Evolutionary conservation across 1,139 yeast genomes (phyloP).

Genomic region (Pichia sp.): DNA sequence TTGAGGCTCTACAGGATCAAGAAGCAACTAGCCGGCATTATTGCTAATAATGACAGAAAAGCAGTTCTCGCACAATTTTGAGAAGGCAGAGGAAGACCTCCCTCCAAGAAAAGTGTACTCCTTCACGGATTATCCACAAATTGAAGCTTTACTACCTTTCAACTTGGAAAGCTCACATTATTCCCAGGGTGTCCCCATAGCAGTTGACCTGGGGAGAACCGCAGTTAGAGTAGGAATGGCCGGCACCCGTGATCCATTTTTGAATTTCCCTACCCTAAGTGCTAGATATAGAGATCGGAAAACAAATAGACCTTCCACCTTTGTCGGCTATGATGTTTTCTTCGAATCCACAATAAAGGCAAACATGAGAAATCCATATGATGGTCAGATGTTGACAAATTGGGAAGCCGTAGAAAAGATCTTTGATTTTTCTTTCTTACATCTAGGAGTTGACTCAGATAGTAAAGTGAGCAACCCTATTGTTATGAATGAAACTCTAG

Average conservation of each 20-base stretch:
- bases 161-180: constrained; percentile 35
- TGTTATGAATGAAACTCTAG: constrained; percentile 75
- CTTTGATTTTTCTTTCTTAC: constrained; percentile 78
- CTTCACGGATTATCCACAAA: constrained; percentile 39
- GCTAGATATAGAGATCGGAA: constrained; percentile 79
- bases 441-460: constrained; percentile 61
- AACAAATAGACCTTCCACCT: constrained; percentile 55
- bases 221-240: constrained; percentile 66
- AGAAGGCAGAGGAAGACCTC: constrained; percentile 23
- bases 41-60: constrained; percentile 10
- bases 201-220: constrained; percentile 74
- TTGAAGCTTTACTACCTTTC: constrained; percentile 53
- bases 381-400: constrained; percentile 79
- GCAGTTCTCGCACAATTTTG: constrained; percentile 15
- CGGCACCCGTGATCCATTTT: constrained; percentile 53
- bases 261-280: constrained; percentile 63
- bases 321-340: constrained; percentile 79
- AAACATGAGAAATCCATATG: constrained; percentile 75
- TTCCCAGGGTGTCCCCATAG: constrained; percentile 62
- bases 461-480: constrained; percentile 71
- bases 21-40: no score
- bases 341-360: constrained; percentile 66
- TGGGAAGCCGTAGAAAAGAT: constrained; percentile 89
- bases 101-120: constrained; percentile 52
- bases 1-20: no score